phyloP scores from a whole-genome alignment of 2,329 filamentous ascomycete genomes.

The Colletotrichum aenigma region DNA sequence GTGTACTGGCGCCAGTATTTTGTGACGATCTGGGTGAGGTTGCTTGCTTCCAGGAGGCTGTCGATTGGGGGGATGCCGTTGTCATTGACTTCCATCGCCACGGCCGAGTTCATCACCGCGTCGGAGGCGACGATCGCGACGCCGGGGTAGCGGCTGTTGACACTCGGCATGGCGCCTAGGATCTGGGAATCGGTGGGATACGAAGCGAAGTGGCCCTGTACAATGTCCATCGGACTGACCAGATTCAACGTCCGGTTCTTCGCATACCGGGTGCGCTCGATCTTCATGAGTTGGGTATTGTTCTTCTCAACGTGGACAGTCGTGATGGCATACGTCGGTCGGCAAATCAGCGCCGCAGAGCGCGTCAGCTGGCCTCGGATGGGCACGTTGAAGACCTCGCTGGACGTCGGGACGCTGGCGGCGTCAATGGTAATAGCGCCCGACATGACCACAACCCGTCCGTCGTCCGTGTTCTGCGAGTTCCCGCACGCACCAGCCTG shows the following conservation, averaged over 20 bases:
- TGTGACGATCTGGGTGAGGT: constrained; percentile 28
- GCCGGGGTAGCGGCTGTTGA: constrained; percentile 24
- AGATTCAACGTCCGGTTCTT: constrained; percentile 16
- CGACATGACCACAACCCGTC: constrained; percentile 27
- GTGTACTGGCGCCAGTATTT: constrained; percentile 39
- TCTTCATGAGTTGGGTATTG: constrained; percentile 21
- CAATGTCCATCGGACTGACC: constrained; percentile 29
- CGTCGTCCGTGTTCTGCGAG: constrained; percentile 19
- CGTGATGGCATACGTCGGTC: constrained; percentile 26
- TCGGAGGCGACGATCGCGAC: constrained; percentile 32
- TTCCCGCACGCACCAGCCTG: constrained; percentile 24
- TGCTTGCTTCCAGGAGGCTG: constrained; percentile 25
- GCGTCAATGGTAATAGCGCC: constrained; percentile 23
- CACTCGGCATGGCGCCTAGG: not conserved
- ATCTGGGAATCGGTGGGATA: constrained; percentile 19
- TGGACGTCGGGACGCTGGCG: not conserved
- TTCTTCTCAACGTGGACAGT: constrained; percentile 27
- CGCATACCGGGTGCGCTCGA: constrained; percentile 1
- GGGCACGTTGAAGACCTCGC: constrained; percentile 4
- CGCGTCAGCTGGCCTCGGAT: constrained; percentile 23
- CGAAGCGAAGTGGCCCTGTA: constrained; percentile 26
- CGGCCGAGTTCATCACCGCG: constrained; percentile 34
- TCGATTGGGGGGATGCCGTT: constrained; percentile 23
- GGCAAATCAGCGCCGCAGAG: constrained; percentile 31
- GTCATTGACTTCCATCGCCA: constrained; percentile 29